Evolutionary conservation across 805 yeast species (phyloP), one percentile per base, ranked within the genome.

Genomic region (Kurtzmaniella fragi): DNA sequence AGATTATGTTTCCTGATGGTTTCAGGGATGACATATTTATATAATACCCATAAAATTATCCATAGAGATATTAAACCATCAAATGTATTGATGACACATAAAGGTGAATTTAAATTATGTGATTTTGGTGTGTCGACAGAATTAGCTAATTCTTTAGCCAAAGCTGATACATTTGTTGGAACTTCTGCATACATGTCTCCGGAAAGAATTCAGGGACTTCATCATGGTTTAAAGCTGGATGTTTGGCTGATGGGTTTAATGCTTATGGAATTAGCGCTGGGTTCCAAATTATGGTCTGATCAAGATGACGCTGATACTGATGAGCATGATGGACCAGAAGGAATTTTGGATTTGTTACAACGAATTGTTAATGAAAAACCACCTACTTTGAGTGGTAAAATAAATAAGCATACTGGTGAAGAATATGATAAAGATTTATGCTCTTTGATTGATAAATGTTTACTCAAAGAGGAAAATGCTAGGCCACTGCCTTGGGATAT

Each of bases 171-270:
- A 0, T 93, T 93, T 69, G 98, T 93, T 8, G 99, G 99, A 1
- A 93, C 99, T 0, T 88, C 96, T 1, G 88, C 95, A 0, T 93
- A 93, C 57, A 93, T 93, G 74, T 85, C 96, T 1, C 99, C 99
- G 0, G 99, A 93, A 53, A 74, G 99, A 45, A 91, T 93, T 40
- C 96, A 89, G 62, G 99, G 99, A 14, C 87, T 86, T 32, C 82
- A 82, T 8, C 93, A 93, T 62, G 84, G 95, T 7, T 82, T 90
- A n/a, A 89, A 90, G 49, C 91, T 95, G 29, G 99, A 93, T 59
- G 91, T 93, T 10, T 93, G 99, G 99, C 88, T 97, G 0, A 65
- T 90, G 48, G 99, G 99, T 1, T 67, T 93, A 33, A 84, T 90
- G 82, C 69, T 93, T 31, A 78, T 87, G 37, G 98, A 93, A 59